Percentiles rank a stretch among this genome's conserved stretches.
These are phyloP conservation scores for Mycena polygramma DNA, from an alignment of 768 basidiomycete genomes.

Conservation along the genomic window DNA sequence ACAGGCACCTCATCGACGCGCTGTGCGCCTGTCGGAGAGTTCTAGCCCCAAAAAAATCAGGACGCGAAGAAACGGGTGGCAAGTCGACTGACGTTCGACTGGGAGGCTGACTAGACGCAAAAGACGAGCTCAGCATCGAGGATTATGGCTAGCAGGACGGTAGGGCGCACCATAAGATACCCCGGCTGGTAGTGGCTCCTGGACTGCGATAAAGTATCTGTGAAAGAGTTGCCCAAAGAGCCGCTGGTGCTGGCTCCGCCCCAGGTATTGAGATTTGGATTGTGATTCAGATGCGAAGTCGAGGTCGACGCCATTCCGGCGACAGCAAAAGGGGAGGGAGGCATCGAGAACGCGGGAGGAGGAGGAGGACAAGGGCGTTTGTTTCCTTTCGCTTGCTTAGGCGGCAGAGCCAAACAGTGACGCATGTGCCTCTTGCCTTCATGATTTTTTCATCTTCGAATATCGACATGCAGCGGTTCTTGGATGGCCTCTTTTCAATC, in stretches of 20 bases:
- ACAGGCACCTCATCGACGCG: conserved; percentile 81
- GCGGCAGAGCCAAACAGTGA: neutral
- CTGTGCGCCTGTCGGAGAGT: conserved; percentile 67
- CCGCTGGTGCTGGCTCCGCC: conserved; percentile 59
- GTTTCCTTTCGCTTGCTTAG: neutral
- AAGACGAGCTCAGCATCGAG: neutral
- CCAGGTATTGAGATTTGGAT: conserved; percentile 66
- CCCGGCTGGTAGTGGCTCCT: conserved; percentile 85
- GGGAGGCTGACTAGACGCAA: conserved; percentile 66
- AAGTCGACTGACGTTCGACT: conserved; percentile 63
- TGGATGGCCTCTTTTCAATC: too few species aligned
- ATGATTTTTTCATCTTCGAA: neutral
- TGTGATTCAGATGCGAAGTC: conserved; percentile 56
- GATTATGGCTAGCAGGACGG: neutral
- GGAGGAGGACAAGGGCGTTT: neutral
- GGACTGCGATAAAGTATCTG: conserved; percentile 79
- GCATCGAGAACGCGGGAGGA: conserved; percentile 11
- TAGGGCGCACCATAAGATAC: conserved; percentile 77
- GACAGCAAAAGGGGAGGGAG: conserved; percentile 62
- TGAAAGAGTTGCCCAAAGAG: conserved; percentile 64
- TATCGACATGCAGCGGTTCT: too few species aligned
- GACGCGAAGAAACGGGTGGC: neutral
- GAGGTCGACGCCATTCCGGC: conserved; percentile 72
- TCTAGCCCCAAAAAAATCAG: conserved; percentile 45
- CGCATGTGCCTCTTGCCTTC: neutral